Evolutionary conservation across 2,329 filamentous ascomycete species (phyloP).

Genomic region (Trichoderma pleuroti): DNA sequence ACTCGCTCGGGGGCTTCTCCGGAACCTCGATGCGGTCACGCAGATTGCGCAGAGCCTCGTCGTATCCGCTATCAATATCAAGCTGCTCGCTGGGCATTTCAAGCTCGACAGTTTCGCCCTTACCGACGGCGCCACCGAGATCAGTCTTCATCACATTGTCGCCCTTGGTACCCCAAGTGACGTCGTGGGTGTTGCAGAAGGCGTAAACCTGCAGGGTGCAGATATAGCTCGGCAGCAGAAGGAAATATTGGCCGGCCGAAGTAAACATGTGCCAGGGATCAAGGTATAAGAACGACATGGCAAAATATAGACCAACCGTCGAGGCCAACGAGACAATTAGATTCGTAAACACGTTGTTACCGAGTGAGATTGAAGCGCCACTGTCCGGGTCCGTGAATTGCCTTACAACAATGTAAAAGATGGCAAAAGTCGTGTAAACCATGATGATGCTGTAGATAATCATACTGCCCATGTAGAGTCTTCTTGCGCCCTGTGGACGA

Average conservation of each 20-base stretch:
- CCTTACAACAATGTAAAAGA: slow-evolving; percentile 82
- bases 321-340: slow-evolving; percentile 85
- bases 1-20: slow-evolving; percentile 57
- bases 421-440: slow-evolving; percentile 88
- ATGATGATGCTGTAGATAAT: slow-evolving; percentile 91
- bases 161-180: slow-evolving; percentile 98
- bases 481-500: slow-evolving; percentile 88
- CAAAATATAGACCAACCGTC: slow-evolving; percentile 89
- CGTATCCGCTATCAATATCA: slow-evolving; percentile 96
- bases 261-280: slow-evolving; percentile 99
- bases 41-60: slow-evolving; percentile 93
- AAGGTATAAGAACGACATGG: slow-evolving; percentile 94
- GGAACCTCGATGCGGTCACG: slow-evolving; percentile 87
- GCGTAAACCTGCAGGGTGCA: slow-evolving; percentile 97
- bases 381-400: slow-evolving; percentile 59
- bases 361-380: slow-evolving; percentile 53
- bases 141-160: slow-evolving; percentile 95
- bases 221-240: slow-evolving; percentile 88
- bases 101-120: slow-evolving; percentile 80
- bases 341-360: slow-evolving; percentile 91
- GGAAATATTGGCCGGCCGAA: slow-evolving; percentile 84
- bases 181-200: slow-evolving; percentile 98
- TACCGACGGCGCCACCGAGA: slow-evolving; percentile 77
- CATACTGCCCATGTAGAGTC: slow-evolving; percentile 84
- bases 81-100: slow-evolving; percentile 98